Base-by-base conservation (phyloP, 2,329 filamentous ascomycete genomes). In the Ophiostoma ips region DNA sequence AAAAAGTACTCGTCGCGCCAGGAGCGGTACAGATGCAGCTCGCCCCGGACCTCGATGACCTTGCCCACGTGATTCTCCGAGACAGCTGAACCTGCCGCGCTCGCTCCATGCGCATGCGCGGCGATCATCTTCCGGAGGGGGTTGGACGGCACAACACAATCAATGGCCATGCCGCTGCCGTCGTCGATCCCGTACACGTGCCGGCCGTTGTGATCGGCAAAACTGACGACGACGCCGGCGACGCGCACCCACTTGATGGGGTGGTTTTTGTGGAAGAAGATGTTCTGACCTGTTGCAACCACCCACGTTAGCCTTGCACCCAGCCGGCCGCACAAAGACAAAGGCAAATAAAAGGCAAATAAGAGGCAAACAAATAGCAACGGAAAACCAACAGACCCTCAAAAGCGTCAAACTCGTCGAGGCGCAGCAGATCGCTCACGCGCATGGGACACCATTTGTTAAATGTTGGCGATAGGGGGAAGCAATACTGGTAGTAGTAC, bases 211-310 rank as follows among this genome's bases (percentile, higher is more conserved):
- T 68, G 73, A 19, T 78, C 70, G 55, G 78, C 72, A 34, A 79
- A 65, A 12, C 75, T 76, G 50, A 88, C 79, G 19, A 90, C 72
- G 9, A 87, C 64, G 30, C 86, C 86, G 8, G 79, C 73, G 31
- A 89, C 64, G 54, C 81, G 79, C 49, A 85, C 76, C 76, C 81
- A 89, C 71, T 79, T 78, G 57, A 90, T 78, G 0, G 85, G 85
- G 56, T 89, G 79, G 62, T 88, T 89, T 46, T 71, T 64, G 66
- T 80, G 72, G 63, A 88, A 87, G 61, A 72, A 81, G 33, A 81
- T 68, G 55, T 73, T 67, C 58, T 77, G 73, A 46, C 71, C 73
- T 69, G 49, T 1, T n/a, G n/a, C n/a, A n/a, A n/a, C n/a, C n/a
- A n/a, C n/a, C n/a, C 13, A 6, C 24, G 24, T 36, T 49, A 50